Conservation (phyloP, 1,284 basidiomycete species). For the Ustilago tritici region DNA sequence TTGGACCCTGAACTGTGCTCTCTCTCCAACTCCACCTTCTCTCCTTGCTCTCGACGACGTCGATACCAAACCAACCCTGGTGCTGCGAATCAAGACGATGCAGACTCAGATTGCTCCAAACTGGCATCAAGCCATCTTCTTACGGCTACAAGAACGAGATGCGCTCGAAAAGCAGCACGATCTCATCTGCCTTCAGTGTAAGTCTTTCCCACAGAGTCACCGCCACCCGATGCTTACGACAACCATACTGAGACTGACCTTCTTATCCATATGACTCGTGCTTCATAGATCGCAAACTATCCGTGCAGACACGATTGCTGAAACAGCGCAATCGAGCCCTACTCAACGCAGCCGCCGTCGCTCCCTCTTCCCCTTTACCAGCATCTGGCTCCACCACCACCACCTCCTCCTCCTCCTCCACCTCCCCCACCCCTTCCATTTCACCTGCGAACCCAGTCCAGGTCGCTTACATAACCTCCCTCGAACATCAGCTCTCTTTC, state of each 20-base stretch:
- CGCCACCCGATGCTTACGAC: background rate
- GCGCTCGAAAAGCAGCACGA: conserved; percentile 55
- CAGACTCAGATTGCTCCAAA: conserved; percentile 25
- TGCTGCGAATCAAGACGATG: conserved; percentile 4
- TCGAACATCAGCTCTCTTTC: conserved; percentile 91
- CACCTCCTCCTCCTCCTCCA: conserved; percentile 11
- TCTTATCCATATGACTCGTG: no score
- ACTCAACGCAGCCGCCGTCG: conserved; percentile 39
- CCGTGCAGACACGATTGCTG: conserved; percentile 44
- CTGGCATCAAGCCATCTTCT: conserved; percentile 58
- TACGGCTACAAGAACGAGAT: conserved; percentile 59
- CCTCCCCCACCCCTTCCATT: conserved; percentile 9
- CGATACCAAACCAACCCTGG: background rate
- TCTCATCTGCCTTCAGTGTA: conserved; percentile 49
- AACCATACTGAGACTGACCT: no score
- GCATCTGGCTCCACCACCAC: conserved; percentile 7
- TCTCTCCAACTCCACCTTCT: background rate
- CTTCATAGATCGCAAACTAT: conserved; percentile 46
- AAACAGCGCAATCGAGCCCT: conserved; percentile 54
- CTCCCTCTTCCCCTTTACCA: conserved; percentile 19
- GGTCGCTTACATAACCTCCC: conserved; percentile 85
- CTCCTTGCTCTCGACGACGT: background rate
- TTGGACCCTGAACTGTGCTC: conserved; percentile 24
- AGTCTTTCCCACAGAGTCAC: conserved; percentile 5
- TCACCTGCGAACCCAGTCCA: conserved; percentile 78